A percentile compares a stretch with the other conserved stretches of the same genome.
These are phyloP conservation scores for Sonneratia caseolaris DNA, from an alignment of 345 rosid genomes.

Conservation along the genomic window DNA sequence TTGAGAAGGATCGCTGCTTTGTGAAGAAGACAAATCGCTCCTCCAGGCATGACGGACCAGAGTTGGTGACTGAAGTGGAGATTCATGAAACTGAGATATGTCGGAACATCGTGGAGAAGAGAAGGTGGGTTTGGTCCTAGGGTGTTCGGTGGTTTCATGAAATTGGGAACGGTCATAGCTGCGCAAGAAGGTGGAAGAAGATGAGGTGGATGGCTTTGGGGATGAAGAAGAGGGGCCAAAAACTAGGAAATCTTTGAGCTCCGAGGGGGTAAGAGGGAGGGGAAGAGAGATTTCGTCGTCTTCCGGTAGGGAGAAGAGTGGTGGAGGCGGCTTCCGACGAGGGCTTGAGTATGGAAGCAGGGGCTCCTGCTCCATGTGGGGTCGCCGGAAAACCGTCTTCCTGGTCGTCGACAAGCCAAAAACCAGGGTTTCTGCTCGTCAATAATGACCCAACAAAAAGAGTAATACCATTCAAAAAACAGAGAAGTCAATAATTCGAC, in stretches of 20 bases:
- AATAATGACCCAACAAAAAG: no score
- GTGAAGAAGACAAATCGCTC: conserved; percentile 6
- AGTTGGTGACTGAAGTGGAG: conserved; percentile 12
- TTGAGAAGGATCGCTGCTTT: conserved; percentile 22
- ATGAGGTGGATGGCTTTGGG: conserved; percentile 22
- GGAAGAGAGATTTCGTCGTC: conserved; percentile 50
- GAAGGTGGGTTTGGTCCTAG: conserved; percentile 1
- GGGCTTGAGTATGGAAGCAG: conserved; percentile 40
- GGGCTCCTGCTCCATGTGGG: conserved; percentile 50
- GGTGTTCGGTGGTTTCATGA: neutral
- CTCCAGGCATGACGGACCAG: conserved; percentile 14
- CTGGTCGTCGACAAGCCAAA: neutral
- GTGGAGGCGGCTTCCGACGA: conserved; percentile 21
- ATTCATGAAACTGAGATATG: conserved; percentile 5
- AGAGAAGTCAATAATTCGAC: no score
- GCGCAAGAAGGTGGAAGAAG: conserved; percentile 16
- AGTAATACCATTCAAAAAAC: no score
- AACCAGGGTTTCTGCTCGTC: no score
- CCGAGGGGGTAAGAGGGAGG: conserved; percentile 53
- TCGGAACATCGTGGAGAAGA: conserved; percentile 2
- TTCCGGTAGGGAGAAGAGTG: conserved; percentile 61
- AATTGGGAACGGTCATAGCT: neutral
- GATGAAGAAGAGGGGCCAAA: conserved; percentile 48
- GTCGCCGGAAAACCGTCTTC: conserved; percentile 10
- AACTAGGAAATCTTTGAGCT: conserved; percentile 55